These are phyloP conservation scores for Ceratocystis colombiana DNA, from an alignment of 2,329 filamentous ascomycete species.

Conservation along the genomic window DNA sequence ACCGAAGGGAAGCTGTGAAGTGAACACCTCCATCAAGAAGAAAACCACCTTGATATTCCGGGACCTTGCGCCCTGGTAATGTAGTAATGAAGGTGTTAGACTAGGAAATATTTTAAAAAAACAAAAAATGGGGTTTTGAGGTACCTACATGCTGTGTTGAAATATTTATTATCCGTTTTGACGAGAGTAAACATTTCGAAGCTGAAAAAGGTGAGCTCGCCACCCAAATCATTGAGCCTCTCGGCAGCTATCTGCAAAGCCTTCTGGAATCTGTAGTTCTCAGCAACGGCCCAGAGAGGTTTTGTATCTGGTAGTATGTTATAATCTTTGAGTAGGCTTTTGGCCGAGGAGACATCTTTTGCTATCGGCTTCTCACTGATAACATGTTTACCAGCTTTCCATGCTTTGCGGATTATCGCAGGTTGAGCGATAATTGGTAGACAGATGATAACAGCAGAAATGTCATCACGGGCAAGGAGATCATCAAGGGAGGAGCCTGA, in stretches of 20 bases:
- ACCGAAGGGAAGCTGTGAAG: conserved; percentile 52
- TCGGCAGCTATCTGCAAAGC: conserved; percentile 42
- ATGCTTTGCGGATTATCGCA: conserved; percentile 45
- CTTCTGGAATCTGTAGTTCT: conserved; percentile 60
- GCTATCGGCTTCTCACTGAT: conserved; percentile 61
- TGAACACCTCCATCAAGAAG: conserved; percentile 68
- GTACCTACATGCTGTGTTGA: conserved; percentile 38
- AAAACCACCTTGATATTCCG: conserved; percentile 65
- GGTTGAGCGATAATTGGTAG: conserved; percentile 55
- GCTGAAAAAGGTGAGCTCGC: conserved; percentile 32
- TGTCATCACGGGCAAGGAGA: conserved; percentile 45
- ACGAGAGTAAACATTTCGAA: conserved; percentile 39
- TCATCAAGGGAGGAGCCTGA: conserved; percentile 40
- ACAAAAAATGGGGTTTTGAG: background rate
- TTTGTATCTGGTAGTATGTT: conserved; percentile 27
- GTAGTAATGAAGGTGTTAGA: background rate
- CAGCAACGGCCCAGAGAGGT: conserved; percentile 52
- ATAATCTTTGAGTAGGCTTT: conserved; percentile 35
- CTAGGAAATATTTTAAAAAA: background rate
- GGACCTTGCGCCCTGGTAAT: conserved; percentile 50
- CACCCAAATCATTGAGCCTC: conserved; percentile 22
- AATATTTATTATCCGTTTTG: conserved; percentile 38
- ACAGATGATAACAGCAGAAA: conserved; percentile 47
- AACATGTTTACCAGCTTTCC: conserved; percentile 59
- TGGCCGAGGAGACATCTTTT: conserved; percentile 42